Percentiles rank a stretch among this genome's conserved stretches.
These are phyloP conservation scores for Stephania japonica DNA, from an alignment of 164 flowering plant genomes.

Conservation along the genomic window DNA sequence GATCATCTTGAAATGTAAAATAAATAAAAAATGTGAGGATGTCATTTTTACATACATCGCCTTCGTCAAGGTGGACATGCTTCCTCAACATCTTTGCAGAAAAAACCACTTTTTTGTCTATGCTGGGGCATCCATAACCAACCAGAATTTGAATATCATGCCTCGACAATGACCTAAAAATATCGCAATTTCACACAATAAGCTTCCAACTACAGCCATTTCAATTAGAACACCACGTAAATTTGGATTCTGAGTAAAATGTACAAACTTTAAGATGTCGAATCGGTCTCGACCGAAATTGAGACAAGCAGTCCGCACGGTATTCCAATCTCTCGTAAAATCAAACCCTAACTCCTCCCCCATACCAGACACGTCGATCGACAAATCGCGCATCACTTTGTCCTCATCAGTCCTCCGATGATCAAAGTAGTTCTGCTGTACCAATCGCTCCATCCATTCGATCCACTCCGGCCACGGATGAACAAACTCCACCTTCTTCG, in stretches of 20 bases:
- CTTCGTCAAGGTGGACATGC: slow-evolving; percentile 88
- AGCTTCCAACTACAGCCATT: neutral
- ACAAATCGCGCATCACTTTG: slow-evolving; percentile 37
- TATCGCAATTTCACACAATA: slow-evolving; percentile 6
- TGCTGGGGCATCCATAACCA: slow-evolving; percentile 88
- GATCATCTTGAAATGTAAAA: neutral
- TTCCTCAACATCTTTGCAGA: slow-evolving; percentile 86
- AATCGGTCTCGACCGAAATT: slow-evolving; percentile 88
- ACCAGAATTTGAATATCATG: slow-evolving; percentile 86
- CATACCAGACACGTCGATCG: slow-evolving; percentile 29
- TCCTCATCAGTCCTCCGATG: slow-evolving; percentile 70
- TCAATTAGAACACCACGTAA: neutral
- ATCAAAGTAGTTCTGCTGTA: slow-evolving; percentile 90
- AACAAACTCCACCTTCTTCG: slow-evolving; percentile 55
- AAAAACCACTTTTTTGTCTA: slow-evolving; percentile 69
- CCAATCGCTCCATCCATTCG: slow-evolving; percentile 81
- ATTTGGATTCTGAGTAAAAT: neutral
- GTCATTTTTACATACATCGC: slow-evolving; percentile 66
- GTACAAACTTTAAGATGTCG: slow-evolving; percentile 71
- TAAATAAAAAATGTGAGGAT: neutral
- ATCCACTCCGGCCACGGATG: slow-evolving; percentile 99
- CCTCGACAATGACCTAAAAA: slow-evolving; percentile 82
- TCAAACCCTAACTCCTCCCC: slow-evolving; percentile 43
- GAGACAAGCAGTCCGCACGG: slow-evolving; percentile 66
- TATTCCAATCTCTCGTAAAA: slow-evolving; percentile 61